Base-by-base conservation (phyloP, 345 rosid species). In the Camelina hispida region DNA sequence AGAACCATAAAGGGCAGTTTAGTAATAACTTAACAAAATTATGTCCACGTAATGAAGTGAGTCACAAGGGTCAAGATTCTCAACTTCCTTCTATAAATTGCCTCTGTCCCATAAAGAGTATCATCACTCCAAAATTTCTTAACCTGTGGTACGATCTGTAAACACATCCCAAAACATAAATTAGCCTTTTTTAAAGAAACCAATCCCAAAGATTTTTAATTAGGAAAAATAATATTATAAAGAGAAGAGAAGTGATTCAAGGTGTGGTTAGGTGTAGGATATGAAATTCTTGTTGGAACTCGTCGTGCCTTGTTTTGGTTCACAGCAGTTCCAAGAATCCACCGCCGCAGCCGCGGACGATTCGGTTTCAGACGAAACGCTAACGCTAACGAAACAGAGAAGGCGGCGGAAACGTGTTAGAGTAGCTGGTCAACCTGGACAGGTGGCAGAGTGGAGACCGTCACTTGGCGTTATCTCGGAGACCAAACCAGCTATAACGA, bases 391-490 rank as follows among this genome's bases (percentile, higher is more conserved):
- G 75, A 56, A 52, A 61, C 50, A 67, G 61, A 54, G 43, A 53
- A 78, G 59, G 81, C 71, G 83, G 68, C 57, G 72, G 69, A 79
- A 70, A 74, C 58, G 78, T 48, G 78, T 71, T 20, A 79, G 82
- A 60, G 66, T 58, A 1, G 71, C 71, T 40, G 78, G 70, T 68
- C 77, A 71, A 22, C 53, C 64, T 17, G 80, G 62, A 63, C 42
- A 68, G 3, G 58, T 55, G 44, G 72, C 32, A 2, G 88, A 88
- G 66, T 90, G 93, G 96, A 84, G 74, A 76, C 97, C 97, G 3
- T 78, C 92, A 7, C 78, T 92, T 50, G 14, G 61, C 30, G 72
- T 84, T 28, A 92, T 92, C 71, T 83, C 89, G 0, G 97, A 92
- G 81, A 82, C 85, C 61, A 82, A 61, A 37, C 73, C 82, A 44